Evolutionary conservation across 2,329 filamentous ascomycete species (phyloP), one percentile per base, ranked within the genome.

Genomic region (Phyllosticta citribraziliensis): DNA sequence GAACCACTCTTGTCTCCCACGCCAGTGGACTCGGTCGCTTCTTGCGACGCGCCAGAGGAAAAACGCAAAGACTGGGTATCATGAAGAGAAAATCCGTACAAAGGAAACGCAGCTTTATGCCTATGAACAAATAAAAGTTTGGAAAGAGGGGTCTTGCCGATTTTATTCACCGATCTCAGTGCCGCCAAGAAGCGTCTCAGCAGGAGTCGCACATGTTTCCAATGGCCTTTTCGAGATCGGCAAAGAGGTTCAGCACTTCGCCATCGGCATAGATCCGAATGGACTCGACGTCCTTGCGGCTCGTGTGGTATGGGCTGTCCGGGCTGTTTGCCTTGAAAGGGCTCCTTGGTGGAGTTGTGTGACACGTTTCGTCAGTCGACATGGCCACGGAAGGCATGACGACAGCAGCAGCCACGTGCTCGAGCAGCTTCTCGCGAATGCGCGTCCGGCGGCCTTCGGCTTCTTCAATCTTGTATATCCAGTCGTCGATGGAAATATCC

Each of bases 401-500:
- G 12, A 76, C 68, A 2, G 88, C 87, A 17, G 88, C 89, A 55
- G 89, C 88, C 58, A 92, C 85, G 69, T 93, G 89, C 73, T 93
- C 88, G 3, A 93, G 81, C 12, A 93, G 78, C 78, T 91, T 93
- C 70, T 92, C 88, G 47, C 88, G 83, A 53, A 93, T 84, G 6
- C 87, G 81, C 17, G 85, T 86, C 51, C 88, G 84, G 68, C 89
- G 81, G 70, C 91, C 90, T 72, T 93, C 89, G 10, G 88, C 87
- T 64, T 87, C 82, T 69, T 92, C 89, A n/a, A 92, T 81, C 75
- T 92, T 92, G 66, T 76, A 79, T 56, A 89, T 84, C 86, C 89
- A 92, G 70, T 91, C 88, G 67, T 92, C 89, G 64, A 93, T 92
- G 2, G 86, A 88, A 17, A 81, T 77, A 69, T 93, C 88, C 6